Conservation (phyloP, 192 early-diverging fungal species). For the Rhizophagus prolifer region DNA sequence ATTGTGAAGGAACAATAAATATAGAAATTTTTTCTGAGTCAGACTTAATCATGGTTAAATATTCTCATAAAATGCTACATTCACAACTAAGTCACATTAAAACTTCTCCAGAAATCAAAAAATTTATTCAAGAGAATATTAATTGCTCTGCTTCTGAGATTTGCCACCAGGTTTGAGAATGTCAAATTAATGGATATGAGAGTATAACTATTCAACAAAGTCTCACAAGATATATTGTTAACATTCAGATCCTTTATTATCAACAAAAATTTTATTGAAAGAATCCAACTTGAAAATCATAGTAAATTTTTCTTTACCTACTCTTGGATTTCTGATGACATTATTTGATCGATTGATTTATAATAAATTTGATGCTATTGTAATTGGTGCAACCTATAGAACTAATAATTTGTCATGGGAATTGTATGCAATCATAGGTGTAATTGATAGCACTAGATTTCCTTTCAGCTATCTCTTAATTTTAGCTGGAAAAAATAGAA, state of each 20-base stretch:
- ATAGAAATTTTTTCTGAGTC: background rate
- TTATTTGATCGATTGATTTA: background rate
- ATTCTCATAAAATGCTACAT: background rate
- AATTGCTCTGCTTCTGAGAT: background rate
- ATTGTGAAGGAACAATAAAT: background rate
- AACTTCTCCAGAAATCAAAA: background rate
- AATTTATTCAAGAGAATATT: background rate
- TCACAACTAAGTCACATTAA: background rate
- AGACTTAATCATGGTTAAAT: background rate
- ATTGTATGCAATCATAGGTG: conserved; percentile 10
- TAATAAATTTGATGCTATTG: conserved; percentile 13
- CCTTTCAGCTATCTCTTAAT: conserved; percentile 3
- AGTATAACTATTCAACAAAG: background rate
- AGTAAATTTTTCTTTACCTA: background rate
- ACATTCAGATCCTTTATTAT: background rate
- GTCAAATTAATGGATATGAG: conserved; percentile 3
- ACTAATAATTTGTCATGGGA: conserved; percentile 3
- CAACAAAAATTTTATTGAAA: background rate
- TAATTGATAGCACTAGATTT: conserved; percentile 12
- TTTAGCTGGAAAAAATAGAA: background rate
- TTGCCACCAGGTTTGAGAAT: background rate
- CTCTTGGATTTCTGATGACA: conserved; percentile 1
- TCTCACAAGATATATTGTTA: background rate
- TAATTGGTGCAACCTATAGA: background rate
- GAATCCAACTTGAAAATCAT: background rate